These are phyloP conservation scores for Metarhizium brunneum DNA, from an alignment of 2,329 filamentous ascomycete species.

Conservation along the genomic window DNA sequence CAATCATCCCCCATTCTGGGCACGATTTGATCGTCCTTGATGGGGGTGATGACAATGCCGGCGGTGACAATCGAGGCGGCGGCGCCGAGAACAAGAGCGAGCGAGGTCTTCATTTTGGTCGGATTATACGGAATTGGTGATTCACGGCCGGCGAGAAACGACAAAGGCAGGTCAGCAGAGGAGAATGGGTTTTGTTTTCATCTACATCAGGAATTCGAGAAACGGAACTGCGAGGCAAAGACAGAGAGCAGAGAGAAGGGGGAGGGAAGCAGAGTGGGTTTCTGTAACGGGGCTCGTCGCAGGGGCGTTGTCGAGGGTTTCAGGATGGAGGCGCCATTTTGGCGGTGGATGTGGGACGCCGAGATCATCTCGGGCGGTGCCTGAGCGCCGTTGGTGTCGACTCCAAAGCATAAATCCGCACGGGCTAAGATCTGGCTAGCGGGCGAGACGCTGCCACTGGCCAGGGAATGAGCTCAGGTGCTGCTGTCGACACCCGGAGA, in stretches of 20 bases:
- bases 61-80: constrained; percentile 39
- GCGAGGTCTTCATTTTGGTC: constrained; percentile 18
- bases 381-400: not conserved
- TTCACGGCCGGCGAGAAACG: not conserved
- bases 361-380: not conserved
- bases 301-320: constrained; percentile 14
- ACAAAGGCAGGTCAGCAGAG: not conserved
- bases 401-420: too few species aligned
- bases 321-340: constrained; percentile 11
- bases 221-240: not conserved
- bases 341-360: not conserved
- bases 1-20: constrained; percentile 39
- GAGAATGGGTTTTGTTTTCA: not conserved
- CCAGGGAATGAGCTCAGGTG: too few species aligned
- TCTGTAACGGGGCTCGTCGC: constrained; percentile 6
- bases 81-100: constrained; percentile 28
- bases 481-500: too few species aligned
- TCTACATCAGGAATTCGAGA: not conserved
- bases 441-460: too few species aligned
- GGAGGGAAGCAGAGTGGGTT: not conserved
- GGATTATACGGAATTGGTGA: not conserved
- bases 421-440: too few species aligned
- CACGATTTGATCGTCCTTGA: constrained; percentile 42
- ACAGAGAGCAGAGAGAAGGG: not conserved
- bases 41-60: constrained; percentile 46